Evolutionary conservation across 2,329 filamentous ascomycete species (phyloP).

Genomic region (Paradendryphiella salina): DNA sequence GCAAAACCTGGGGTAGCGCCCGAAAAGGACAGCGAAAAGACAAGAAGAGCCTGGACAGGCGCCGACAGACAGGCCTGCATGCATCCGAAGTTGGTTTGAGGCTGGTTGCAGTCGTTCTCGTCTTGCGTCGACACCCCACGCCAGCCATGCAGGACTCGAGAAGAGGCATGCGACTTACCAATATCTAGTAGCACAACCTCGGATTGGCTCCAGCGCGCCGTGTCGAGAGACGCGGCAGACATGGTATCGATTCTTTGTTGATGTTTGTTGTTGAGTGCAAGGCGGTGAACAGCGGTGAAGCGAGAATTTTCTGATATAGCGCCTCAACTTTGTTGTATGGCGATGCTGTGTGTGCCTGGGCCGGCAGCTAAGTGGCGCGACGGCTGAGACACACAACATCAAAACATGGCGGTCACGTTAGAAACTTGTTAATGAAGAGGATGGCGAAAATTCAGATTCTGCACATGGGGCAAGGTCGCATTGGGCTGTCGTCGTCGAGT

Average conservation of each 20-base stretch:
- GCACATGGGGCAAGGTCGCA: conserved; percentile 19
- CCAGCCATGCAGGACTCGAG: conserved; percentile 17
- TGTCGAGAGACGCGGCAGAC: conserved; percentile 34
- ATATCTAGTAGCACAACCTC: conserved; percentile 62
- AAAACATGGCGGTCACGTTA: conserved; percentile 36
- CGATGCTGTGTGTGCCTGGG: conserved; percentile 31
- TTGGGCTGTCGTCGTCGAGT: conserved; percentile 20
- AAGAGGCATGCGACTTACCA: conserved; percentile 51
- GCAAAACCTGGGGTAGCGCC: conserved; percentile 36
- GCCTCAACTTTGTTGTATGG: conserved; percentile 10
- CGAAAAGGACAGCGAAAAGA: conserved; percentile 19
- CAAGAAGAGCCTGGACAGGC: background rate
- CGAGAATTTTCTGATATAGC: conserved; percentile 30
- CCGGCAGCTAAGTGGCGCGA: conserved; percentile 36
- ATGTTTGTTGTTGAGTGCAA: conserved; percentile 22
- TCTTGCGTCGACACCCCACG: background rate
- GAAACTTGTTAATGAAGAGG: background rate
- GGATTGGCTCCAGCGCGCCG: conserved; percentile 39
- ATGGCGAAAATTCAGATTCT: background rate
- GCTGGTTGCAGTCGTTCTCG: conserved; percentile 25
- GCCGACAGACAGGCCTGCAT: conserved; percentile 11
- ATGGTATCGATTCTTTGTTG: conserved; percentile 28
- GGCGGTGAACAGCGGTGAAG: conserved; percentile 44
- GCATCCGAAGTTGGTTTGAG: conserved; percentile 21
- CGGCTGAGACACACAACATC: conserved; percentile 24